Percentiles rank a stretch among this genome's conserved stretches.
Evolutionary conservation across 2,329 filamentous ascomycete genomes (phyloP).

Genomic region (Fusarium succisae): DNA sequence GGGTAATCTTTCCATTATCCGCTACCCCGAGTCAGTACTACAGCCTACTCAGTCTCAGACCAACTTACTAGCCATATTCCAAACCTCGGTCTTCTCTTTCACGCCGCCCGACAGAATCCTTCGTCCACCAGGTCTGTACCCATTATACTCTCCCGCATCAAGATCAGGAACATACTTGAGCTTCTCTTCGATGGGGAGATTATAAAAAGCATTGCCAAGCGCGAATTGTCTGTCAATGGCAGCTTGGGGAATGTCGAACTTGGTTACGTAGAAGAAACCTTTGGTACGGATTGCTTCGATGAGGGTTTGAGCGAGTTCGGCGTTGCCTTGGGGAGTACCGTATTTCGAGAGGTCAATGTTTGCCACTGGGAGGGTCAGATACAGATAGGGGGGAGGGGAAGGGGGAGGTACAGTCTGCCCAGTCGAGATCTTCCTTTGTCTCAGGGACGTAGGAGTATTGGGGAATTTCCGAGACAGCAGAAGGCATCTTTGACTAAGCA

Average conservation of each 20-base stretch:
- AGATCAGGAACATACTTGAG: conserved; percentile 62
- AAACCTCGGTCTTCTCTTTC: conserved; percentile 51
- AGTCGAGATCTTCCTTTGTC: conserved; percentile 50
- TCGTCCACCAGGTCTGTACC: conserved; percentile 60
- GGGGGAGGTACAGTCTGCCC: conserved; percentile 47
- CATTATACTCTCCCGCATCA: conserved; percentile 64
- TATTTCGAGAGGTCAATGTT: conserved; percentile 49
- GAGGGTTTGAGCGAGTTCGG: conserved; percentile 41
- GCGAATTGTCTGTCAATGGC: conserved; percentile 68
- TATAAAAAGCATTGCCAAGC: conserved; percentile 63
- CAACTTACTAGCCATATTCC: conserved; percentile 50
- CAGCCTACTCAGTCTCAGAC: fast-evolving
- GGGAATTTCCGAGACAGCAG: not conserved
- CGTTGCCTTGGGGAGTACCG: conserved; percentile 45
- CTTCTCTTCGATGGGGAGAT: conserved; percentile 67
- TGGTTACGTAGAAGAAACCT: conserved; percentile 55
- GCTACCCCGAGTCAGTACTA: conserved; percentile 15
- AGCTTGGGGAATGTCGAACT: conserved; percentile 68
- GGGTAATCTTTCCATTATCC: conserved; percentile 44
- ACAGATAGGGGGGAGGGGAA: too few relatives aligned
- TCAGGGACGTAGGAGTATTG: conserved; percentile 50
- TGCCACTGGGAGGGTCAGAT: conserved; percentile 29
- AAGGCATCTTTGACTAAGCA: not conserved
- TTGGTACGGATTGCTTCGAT: conserved; percentile 49
- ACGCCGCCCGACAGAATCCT: conserved; percentile 49